Evolutionary conservation across 148 eudicot genomes (phyloP), one percentile per base, ranked within the genome.

Genomic region (Vaccinium vitisidaea): DNA sequence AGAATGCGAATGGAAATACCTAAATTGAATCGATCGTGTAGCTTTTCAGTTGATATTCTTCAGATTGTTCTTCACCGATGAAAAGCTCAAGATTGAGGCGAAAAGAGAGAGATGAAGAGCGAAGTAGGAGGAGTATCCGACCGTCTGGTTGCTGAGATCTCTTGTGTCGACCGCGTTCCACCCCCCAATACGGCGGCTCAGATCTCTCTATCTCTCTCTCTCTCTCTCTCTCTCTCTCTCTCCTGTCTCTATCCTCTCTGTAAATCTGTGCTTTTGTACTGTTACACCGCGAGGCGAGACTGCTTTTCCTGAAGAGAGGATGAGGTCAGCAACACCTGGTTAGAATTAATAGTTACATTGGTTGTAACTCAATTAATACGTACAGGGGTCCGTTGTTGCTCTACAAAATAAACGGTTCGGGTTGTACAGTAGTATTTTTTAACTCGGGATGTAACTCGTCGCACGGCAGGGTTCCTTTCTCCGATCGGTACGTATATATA

Each of bases 1-100:
- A 80, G 71, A 80, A 39, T 43, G 71, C 2, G 73, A 75, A 74
- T 3, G 16, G 8, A 46, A 19, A 36, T 55, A 32, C 61, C 67
- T 80, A 80, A 39, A 43, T 61, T 8, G 83, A 63, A 49, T 81
- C 83, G 75, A 58, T 30, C 71, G 53, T 3, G 71, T n/a, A 23
- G 9, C 16, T 43, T 16, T 58, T 59, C 36, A 77, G 56, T 25
- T 9, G 71, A 48, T 21, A 59, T 18, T 59, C 67, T 59, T 59
- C n/a, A 4, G 67, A 59, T 65, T 10, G 10, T 23, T 65, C 36
- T 65, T 23, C 71, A n/a, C 12, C 27, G 30, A 65, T 1, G 30
- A 23, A 43, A 43, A 76, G 27, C 15, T 48, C 54, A 27, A 76
- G 53, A 48, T 3, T 76, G 79, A 46, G 8, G 8, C 54, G 7